phyloP scores from a whole-genome alignment of 441 rosid genomes.

The Sinapis alba region DNA sequence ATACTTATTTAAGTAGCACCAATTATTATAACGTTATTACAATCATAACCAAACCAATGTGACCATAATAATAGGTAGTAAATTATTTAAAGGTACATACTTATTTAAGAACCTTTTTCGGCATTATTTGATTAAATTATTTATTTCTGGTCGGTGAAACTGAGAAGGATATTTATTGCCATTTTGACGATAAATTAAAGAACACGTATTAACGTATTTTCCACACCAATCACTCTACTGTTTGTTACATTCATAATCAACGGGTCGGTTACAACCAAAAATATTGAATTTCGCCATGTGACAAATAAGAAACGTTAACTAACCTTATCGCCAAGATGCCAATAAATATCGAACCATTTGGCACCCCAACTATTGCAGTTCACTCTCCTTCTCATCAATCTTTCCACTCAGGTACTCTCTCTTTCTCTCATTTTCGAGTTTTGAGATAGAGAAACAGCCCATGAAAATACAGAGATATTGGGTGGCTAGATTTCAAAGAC shows the following conservation, averaged over 20 bases:
- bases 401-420: background rate
- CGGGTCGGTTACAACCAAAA: background rate
- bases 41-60: background rate
- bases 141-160: background rate
- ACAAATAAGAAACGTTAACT: background rate
- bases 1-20: background rate
- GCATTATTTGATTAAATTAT: background rate
- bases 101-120: background rate
- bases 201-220: background rate
- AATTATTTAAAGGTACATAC: too few relatives aligned
- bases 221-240: background rate
- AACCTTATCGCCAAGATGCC: constrained; percentile 20
- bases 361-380: background rate
- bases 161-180: background rate
- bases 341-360: constrained; percentile 14
- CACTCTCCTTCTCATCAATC: constrained; percentile 13
- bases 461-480: background rate
- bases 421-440: background rate
- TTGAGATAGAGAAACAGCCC: background rate
- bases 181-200: background rate
- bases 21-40: background rate
- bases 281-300: constrained; percentile 17
- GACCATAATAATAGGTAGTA: background rate
- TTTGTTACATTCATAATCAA: background rate
- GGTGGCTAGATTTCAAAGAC: background rate